Evolutionary conservation across 176 grass and related monocot genomes (phyloP).

Genomic region (Zizania latifolia): DNA sequence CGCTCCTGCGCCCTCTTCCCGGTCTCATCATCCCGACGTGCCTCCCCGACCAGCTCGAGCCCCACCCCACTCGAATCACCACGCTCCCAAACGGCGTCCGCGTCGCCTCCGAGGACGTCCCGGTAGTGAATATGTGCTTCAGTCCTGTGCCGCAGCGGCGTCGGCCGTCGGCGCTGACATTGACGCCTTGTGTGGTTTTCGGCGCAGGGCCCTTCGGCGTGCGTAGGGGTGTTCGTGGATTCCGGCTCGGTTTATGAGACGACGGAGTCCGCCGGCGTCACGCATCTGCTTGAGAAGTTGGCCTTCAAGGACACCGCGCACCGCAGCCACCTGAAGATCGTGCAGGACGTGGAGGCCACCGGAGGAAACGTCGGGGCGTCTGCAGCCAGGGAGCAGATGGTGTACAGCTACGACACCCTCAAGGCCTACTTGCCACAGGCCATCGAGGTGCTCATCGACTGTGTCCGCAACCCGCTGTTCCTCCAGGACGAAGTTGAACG

Average conservation of each 20-base stretch:
- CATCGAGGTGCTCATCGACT: slow-evolving; percentile 68
- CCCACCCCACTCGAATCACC: slow-evolving; percentile 57
- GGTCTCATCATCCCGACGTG: slow-evolving; percentile 39
- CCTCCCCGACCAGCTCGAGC: slow-evolving; percentile 41
- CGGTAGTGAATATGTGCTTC: slow-evolving; percentile 20
- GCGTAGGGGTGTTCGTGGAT: slow-evolving; percentile 62
- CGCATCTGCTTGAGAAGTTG: slow-evolving; percentile 67
- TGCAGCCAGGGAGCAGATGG: slow-evolving; percentile 70
- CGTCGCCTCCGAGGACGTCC: slow-evolving; percentile 67
- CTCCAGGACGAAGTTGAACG: slow-evolving; percentile 51
- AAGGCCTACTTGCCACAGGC: slow-evolving; percentile 62
- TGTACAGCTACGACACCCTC: slow-evolving; percentile 71
- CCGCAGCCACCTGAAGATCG: slow-evolving; percentile 49
- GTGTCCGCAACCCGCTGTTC: slow-evolving; percentile 67
- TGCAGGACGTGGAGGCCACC: slow-evolving; percentile 51
- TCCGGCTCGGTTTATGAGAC: slow-evolving; percentile 84
- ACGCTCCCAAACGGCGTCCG: slow-evolving; percentile 76
- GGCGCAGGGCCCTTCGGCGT: slow-evolving; percentile 64
- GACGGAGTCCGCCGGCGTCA: slow-evolving; percentile 32
- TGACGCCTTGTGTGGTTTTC: not conserved
- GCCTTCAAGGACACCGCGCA: slow-evolving; percentile 83
- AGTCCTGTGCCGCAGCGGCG: not conserved
- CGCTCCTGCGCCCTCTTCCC: slow-evolving; percentile 47
- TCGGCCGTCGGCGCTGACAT: not conserved
- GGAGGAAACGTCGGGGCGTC: slow-evolving; percentile 56